Percentiles rank a stretch among this genome's conserved stretches.
Conservation (phyloP, 352 stramenopile genomes). For the Globisporangium ultimum region DNA sequence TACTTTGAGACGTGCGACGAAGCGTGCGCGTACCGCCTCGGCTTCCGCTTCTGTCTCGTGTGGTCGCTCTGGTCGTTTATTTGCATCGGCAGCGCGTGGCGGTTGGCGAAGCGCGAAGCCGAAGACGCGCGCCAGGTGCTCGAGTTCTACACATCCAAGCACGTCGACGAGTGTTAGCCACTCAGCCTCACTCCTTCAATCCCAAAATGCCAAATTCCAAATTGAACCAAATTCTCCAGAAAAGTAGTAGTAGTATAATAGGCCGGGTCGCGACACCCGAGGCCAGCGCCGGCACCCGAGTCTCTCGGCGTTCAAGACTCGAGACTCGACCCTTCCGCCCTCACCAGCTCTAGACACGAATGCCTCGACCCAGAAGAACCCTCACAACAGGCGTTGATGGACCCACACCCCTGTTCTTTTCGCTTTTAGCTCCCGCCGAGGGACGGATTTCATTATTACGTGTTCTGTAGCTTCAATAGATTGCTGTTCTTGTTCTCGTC, state of each 20-base stretch:
- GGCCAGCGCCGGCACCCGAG: too few species aligned
- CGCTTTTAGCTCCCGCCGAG: neutral
- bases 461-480: neutral
- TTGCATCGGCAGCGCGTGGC: constrained; percentile 60
- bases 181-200: neutral
- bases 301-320: neutral
- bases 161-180: constrained; percentile 4
- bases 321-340: neutral
- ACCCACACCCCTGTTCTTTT: neutral
- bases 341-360: neutral
- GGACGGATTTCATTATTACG: neutral
- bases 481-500: constrained; percentile 3
- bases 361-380: neutral
- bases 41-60: constrained; percentile 79
- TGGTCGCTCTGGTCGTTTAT: constrained; percentile 81
- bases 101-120: constrained; percentile 46
- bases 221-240: neutral
- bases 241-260: constrained; percentile 15
- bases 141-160: constrained; percentile 46
- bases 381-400: neutral
- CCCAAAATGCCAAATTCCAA: constrained; percentile 2
- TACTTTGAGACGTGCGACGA: constrained; percentile 80
- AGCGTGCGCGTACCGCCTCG: constrained; percentile 74
- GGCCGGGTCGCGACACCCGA: neutral
- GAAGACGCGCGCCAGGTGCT: constrained; percentile 52